Percentiles rank a stretch among this genome's conserved stretches.
phyloP scores from a whole-genome alignment of 2,329 filamentous ascomycete species.

The Pyrenochaeta sp. region DNA sequence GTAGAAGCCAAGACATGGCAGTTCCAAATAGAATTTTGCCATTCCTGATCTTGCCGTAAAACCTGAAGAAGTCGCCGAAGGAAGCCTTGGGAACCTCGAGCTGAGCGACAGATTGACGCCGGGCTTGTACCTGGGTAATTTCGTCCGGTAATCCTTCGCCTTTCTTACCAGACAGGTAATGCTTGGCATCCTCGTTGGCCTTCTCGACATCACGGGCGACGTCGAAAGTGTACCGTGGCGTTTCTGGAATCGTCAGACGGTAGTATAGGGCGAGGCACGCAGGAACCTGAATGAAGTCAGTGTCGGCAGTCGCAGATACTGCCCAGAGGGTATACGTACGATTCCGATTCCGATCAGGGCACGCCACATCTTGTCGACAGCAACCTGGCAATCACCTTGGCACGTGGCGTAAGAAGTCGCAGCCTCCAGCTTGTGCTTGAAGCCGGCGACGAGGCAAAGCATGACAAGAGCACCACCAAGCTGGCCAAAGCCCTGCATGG shows the following conservation, averaged over 20 bases:
- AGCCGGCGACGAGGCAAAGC: slow-evolving; percentile 41
- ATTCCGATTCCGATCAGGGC: slow-evolving; percentile 53
- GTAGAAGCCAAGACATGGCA: slow-evolving; percentile 74
- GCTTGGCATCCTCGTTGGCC: slow-evolving; percentile 74
- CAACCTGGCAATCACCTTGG: slow-evolving; percentile 39
- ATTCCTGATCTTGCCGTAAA: slow-evolving; percentile 77
- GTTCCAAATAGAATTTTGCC: slow-evolving; percentile 78
- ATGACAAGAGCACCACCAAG: slow-evolving; percentile 49
- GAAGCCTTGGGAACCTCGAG: slow-evolving; percentile 75
- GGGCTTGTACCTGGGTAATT: slow-evolving; percentile 67
- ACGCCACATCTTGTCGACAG: slow-evolving; percentile 54
- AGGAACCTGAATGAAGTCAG: slow-evolving; percentile 22
- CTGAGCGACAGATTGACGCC: slow-evolving; percentile 61
- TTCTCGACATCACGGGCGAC: slow-evolving; percentile 51
- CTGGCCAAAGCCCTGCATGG: slow-evolving; percentile 55
- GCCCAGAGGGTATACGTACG: slow-evolving; percentile 16
- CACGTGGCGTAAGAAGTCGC: slow-evolving; percentile 34
- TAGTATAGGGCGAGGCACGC: slow-evolving; percentile 53
- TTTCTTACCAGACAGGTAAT: slow-evolving; percentile 74
- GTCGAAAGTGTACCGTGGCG: slow-evolving; percentile 53
- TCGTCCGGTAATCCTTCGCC: slow-evolving; percentile 71
- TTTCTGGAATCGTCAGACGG: slow-evolving; percentile 54
- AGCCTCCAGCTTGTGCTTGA: slow-evolving; percentile 38
- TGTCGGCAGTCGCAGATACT: not conserved
- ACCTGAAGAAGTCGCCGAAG: slow-evolving; percentile 73